Base-by-base conservation (phyloP, 108 stramenopile genomes). In the Hondaea fermentalgiana region DNA sequence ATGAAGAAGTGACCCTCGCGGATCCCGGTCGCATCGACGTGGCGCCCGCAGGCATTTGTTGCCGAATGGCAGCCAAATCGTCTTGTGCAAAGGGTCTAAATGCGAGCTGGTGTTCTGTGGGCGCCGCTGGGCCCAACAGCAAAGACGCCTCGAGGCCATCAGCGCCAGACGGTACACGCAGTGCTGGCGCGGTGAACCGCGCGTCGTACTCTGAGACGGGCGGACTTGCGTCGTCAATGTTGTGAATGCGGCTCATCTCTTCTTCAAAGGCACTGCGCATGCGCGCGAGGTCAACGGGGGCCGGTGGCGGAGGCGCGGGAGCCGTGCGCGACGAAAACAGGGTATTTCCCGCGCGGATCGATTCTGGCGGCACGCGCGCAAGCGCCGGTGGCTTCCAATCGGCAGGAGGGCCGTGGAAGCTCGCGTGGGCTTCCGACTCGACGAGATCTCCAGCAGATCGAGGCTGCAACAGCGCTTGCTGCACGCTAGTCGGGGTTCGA, bases 171-270 rank as follows among this genome's bases (percentile, higher is more conserved):
- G 35, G 35, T 35, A 35, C 35, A 45, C n/a, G 76, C 45, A 47
- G n/a, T 16, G 76, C 64, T 17, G 45, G 76, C 16, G 25, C 28
- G 12, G 45, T 83, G 4, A 53, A 83, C 1, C 28, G n/a, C 17
- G 76, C 76, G 28, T 83, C 76, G 76, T 83, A 83, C 28, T 83
- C 76, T 6, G 76, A 83, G 49, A 83, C 76, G 49, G 3, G 43
- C n/a, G 76, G 76, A 6, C 10, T 35, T 6, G 14, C 51, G 17
- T 83, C 49, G 5, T 83, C 76, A 23, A 2, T 23, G n/a, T 21
- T 28, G 51, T 53, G 51, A 23, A 83, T 21, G n/a, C 76, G 76
- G 76, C 51, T 53, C 76, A 83, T 83, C 51, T 83, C 76, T 45
- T 83, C 51, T 6, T 83, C 43, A 53, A 83, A 83, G 8, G 44